These are phyloP conservation scores for Fennellomyces sp. DNA, from an alignment of 371 early-diverging fungal genomes.

Conservation along the genomic window DNA sequence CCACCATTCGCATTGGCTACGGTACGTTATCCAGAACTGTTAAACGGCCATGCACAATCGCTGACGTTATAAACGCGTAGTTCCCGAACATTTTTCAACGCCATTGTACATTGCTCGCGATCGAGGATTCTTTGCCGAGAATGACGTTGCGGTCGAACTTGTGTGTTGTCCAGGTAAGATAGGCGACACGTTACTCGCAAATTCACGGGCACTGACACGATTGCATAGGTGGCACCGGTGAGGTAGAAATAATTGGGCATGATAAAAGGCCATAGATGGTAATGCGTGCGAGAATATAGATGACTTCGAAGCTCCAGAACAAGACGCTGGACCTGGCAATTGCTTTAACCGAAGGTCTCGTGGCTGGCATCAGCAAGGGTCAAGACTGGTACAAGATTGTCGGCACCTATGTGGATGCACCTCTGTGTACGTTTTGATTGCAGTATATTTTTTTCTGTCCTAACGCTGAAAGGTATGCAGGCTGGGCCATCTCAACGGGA, in stretches of 20 bases:
- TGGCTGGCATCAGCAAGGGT: slow-evolving; percentile 72
- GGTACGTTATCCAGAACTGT: slow-evolving; percentile 19
- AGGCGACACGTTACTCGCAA: background rate
- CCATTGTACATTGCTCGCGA: slow-evolving; percentile 75
- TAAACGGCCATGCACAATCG: background rate
- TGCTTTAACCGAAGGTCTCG: slow-evolving; percentile 86
- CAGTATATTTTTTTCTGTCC: background rate
- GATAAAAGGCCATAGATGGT: background rate
- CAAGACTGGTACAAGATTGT: slow-evolving; percentile 67
- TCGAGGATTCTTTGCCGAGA: slow-evolving; percentile 58
- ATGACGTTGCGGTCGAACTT: slow-evolving; percentile 66
- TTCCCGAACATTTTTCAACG: slow-evolving; percentile 89
- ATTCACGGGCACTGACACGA: background rate
- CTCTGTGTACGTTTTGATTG: slow-evolving; percentile 60
- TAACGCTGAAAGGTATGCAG: slow-evolving; percentile 22
- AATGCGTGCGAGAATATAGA: slow-evolving; percentile 48
- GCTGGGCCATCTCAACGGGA: slow-evolving; percentile 74
- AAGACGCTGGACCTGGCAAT: slow-evolving; percentile 78
- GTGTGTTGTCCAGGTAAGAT: slow-evolving; percentile 63
- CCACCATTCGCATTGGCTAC: slow-evolving; percentile 46
- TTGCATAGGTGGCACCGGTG: slow-evolving; percentile 63
- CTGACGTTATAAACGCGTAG: slow-evolving; percentile 28
- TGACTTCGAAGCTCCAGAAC: slow-evolving; percentile 74
- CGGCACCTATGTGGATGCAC: slow-evolving; percentile 77
- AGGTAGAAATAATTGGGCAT: slow-evolving; percentile 38